Percentiles rank a stretch among this genome's conserved stretches.
Conservation (phyloP, 2,329 filamentous ascomycete genomes). For the Aspergillus fumigatus region DNA sequence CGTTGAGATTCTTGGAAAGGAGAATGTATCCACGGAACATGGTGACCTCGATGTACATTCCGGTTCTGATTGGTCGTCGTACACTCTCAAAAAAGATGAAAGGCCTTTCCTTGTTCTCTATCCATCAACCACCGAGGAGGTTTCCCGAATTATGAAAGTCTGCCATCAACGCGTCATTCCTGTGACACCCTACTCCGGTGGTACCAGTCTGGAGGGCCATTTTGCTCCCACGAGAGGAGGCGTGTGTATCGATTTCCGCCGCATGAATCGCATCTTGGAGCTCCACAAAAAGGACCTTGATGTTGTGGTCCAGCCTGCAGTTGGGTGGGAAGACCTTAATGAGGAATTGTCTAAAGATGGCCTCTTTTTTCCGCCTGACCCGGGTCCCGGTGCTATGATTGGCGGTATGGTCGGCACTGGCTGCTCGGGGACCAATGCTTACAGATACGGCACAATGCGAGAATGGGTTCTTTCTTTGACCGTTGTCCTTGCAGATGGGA, state of each 20-base stretch:
- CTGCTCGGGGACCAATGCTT: conserved; percentile 74
- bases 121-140: conserved; percentile 73
- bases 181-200: conserved; percentile 81
- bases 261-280: conserved; percentile 75
- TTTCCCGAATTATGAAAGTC: conserved; percentile 81
- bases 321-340: conserved; percentile 84
- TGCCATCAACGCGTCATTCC: conserved; percentile 78
- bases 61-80: conserved; percentile 61
- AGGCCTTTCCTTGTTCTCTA: conserved; percentile 63
- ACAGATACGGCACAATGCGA: conserved; percentile 90
- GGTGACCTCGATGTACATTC: conserved; percentile 54
- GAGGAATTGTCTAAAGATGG: conserved; percentile 67
- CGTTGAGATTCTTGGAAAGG: conserved; percentile 56
- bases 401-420: conserved; percentile 61
- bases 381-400: conserved; percentile 87
- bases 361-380: conserved; percentile 89
- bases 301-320: conserved; percentile 71
- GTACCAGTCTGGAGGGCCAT: conserved; percentile 85
- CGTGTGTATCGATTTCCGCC: conserved; percentile 77
- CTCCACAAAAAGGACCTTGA: conserved; percentile 75
- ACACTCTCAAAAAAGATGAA: conserved; percentile 39
- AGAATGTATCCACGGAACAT: conserved; percentile 57
- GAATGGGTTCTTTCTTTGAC: conserved; percentile 88
- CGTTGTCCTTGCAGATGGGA: conserved; percentile 85
- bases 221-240: conserved; percentile 78